These are phyloP conservation scores for Lenzites betulinus DNA, from an alignment of 768 basidiomycete species.

Conservation along the genomic window DNA sequence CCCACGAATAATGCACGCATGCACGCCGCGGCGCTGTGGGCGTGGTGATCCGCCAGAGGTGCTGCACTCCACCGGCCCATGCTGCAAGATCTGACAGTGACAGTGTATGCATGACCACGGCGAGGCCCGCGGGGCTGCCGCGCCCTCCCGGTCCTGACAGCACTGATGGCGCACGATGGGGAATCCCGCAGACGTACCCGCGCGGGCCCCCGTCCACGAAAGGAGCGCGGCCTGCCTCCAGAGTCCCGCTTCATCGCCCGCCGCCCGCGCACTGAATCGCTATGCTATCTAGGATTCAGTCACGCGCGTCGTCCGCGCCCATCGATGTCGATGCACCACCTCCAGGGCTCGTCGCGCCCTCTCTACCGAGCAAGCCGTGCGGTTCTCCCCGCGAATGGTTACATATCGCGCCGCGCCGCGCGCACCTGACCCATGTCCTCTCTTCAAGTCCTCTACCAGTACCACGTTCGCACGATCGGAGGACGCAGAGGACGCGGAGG, in stretches of 20 bases:
- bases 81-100: too few relatives aligned
- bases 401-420: conserved; percentile 15
- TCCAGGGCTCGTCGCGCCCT: neutral
- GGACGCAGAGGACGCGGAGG: too few relatives aligned
- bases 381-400: conserved; percentile 13
- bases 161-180: neutral
- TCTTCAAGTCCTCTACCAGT: neutral
- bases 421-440: conserved; percentile 8
- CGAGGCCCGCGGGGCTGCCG: conserved; percentile 11
- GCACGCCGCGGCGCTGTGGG: neutral
- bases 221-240: neutral
- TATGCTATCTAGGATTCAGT: conserved; percentile 12
- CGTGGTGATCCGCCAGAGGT: conserved; percentile 10
- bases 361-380: conserved; percentile 8
- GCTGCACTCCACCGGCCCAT: too few relatives aligned
- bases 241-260: neutral
- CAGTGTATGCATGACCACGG: neutral
- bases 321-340: neutral
- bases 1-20: neutral
- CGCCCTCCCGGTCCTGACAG: too few relatives aligned
- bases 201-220: neutral
- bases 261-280: conserved; percentile 11
- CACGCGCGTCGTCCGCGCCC: conserved; percentile 6
- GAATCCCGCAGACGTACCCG: neutral
- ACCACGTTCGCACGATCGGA: neutral